phyloP scores from a whole-genome alignment of 208 protist species.

The Wallacemonas collosoma region DNA sequence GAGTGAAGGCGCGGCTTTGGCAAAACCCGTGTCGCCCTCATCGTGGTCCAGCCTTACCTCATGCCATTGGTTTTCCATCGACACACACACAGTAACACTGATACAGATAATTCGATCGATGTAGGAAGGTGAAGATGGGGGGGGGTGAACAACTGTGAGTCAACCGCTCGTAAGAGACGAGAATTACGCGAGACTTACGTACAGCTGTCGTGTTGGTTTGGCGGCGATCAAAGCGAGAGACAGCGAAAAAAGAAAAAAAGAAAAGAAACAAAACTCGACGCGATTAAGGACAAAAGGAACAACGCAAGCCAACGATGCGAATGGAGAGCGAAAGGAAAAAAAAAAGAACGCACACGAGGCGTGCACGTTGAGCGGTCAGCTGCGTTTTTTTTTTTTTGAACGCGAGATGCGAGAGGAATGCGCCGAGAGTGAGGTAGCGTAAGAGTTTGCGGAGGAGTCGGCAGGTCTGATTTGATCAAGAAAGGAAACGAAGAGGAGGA shows the following conservation, averaged over 20 bases:
- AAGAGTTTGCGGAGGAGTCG: no score
- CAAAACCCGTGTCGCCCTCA: conserved; percentile 58
- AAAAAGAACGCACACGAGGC: no score
- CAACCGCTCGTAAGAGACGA: no score
- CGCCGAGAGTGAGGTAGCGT: no score
- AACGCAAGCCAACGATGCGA: neutral
- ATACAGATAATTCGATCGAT: neutral
- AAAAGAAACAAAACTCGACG: neutral
- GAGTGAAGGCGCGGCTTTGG: conserved; percentile 55
- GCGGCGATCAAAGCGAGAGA: neutral
- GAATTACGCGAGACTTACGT: no score
- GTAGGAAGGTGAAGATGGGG: conserved; percentile 4
- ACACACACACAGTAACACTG: neutral
- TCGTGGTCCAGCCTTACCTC: conserved; percentile 72
- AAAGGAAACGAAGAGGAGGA: no score
- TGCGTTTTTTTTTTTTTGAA: no score
- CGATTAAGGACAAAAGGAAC: neutral
- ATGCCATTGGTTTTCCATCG: conserved; percentile 48
- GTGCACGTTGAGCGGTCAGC: no score
- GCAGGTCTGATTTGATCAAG: no score
- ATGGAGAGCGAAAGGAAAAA: conserved; percentile 1
- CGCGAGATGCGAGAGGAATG: no score
- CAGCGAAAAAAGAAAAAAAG: conserved; percentile 13
- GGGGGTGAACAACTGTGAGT: no score
- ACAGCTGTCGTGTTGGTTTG: no score